Evolutionary conservation across 1,284 basidiomycete species (phyloP).

Genomic region (Microbotryum saponariae): DNA sequence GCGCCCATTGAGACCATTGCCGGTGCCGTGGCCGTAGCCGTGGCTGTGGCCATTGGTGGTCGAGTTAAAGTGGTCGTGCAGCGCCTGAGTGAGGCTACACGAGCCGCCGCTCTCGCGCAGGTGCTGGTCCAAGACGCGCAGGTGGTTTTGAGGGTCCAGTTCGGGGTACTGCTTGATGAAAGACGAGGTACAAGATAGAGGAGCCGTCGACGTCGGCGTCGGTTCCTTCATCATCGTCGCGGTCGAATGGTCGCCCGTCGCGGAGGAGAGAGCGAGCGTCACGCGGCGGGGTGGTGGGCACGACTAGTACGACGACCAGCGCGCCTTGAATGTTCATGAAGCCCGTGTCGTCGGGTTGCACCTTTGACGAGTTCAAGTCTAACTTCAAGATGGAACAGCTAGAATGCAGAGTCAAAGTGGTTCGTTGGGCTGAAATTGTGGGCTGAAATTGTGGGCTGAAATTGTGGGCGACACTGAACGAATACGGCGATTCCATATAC

Average conservation of each 20-base stretch:
- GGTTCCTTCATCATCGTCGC: neutral
- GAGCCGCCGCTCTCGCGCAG: too few relatives aligned
- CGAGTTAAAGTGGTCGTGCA: neutral
- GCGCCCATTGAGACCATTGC: neutral
- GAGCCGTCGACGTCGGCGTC: too few relatives aligned
- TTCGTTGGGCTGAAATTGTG: too few relatives aligned
- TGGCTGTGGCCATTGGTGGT: neutral
- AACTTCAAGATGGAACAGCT: too few relatives aligned
- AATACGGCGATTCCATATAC: too few relatives aligned
- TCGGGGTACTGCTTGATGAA: constrained; percentile 3
- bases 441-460: too few relatives aligned
- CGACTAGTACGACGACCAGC: neutral
- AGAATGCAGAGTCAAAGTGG: too few relatives aligned
- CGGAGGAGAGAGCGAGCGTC: neutral
- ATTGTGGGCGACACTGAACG: too few relatives aligned
- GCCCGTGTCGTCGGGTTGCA: neutral
- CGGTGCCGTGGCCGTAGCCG: neutral
- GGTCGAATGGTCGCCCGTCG: neutral
- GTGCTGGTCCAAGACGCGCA: constrained; percentile 1
- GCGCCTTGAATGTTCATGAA: neutral
- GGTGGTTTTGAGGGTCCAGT: constrained; percentile 1
- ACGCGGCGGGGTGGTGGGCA: neutral
- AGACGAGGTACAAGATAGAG: neutral
- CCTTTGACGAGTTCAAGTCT: neutral
- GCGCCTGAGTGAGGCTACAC: too few relatives aligned